Evolutionary conservation across 768 basidiomycete genomes (phyloP), one percentile per base, ranked within the genome.

Genomic region (Boletus barrowsii): DNA sequence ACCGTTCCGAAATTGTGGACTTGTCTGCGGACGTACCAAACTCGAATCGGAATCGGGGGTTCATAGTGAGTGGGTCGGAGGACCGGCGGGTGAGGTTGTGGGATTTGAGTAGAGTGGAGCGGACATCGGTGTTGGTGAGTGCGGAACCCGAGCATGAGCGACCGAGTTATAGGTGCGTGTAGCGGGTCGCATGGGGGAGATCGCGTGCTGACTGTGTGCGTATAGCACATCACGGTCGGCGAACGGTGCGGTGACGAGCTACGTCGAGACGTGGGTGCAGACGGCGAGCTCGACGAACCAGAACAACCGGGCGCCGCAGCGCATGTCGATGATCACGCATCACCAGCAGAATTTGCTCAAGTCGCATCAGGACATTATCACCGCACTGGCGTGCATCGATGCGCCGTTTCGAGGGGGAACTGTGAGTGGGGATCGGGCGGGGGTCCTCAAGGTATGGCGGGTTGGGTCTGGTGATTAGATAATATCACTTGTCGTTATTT

Each of bases 371-470:
- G 95, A 98, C 65, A 83, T 93, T 3, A 83, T 98, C 18, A 93
- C 90, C 6, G 84, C 89, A 2, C 71, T 99, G 35, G 84, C 84
- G 1, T 90, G 88, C 58, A 84, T 99, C 49, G 93, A 97, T 59
- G 87, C 94, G 1, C 93, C 96, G 1, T 98, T 98, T 72, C 81
- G 90, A 51, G 93, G 93, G 24, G 90, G 93, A 2, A 81, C 97
- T 43, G 82, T 98, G n/a, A 93, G 88, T 58, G 96, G 90, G 2
- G 96, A 98, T 68, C 79, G 92, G 44, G 79, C 87, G 20, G 97
- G 97, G 4, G 85, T 86, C 18, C 80, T 98, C 59, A 98, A 97
- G 69, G 88, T 97, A 1, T 98, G 89, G 88, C 79, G 86, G 54
- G 81, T 90, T 20, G 89, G 90, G 20, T 64, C 73, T 42, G 68